A percentile compares a stretch with the other conserved stretches of the same genome.
These are phyloP conservation scores for Acidomyces sp. DNA, from an alignment of 495 filamentous ascomycete genomes.

Conservation along the genomic window DNA sequence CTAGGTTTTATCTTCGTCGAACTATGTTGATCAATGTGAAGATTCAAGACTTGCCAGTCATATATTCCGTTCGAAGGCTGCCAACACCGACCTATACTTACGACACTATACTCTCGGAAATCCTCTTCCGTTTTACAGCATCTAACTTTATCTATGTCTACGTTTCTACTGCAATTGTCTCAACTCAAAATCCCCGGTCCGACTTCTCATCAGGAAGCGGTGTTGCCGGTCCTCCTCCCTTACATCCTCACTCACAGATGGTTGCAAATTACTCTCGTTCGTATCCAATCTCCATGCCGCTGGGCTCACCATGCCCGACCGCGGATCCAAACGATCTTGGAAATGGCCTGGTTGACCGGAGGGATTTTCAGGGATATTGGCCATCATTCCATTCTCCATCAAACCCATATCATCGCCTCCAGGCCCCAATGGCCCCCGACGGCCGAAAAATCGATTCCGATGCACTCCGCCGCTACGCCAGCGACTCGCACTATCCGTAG, in stretches of 20 bases:
- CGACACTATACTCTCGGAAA: too few species aligned
- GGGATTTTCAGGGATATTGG: slow-evolving; percentile 25
- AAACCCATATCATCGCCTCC: slow-evolving; percentile 17
- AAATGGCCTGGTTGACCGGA: not conserved
- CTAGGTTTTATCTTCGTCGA: too few species aligned
- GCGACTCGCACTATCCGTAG: slow-evolving; percentile 18
- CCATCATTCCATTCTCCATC: slow-evolving; percentile 27
- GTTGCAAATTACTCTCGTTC: slow-evolving; percentile 15
- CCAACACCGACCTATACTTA: too few species aligned
- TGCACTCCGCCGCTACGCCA: slow-evolving; percentile 12
- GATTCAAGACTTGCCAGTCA: too few species aligned
- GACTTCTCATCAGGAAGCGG: slow-evolving; percentile 10
- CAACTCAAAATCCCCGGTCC: slow-evolving; percentile 27
- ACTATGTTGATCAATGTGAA: too few species aligned
- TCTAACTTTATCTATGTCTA: too few species aligned
- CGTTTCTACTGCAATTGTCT: slow-evolving; percentile 19
- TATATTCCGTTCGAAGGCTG: too few species aligned
- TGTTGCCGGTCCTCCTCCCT: slow-evolving; percentile 1
- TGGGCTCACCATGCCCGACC: slow-evolving; percentile 24
- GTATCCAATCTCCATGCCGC: slow-evolving; percentile 20
- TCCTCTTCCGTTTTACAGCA: too few species aligned
- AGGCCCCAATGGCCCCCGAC: slow-evolving; percentile 10
- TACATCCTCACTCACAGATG: slow-evolving; percentile 14
- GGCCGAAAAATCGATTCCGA: slow-evolving; percentile 31
- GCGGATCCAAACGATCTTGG: slow-evolving; percentile 22